Conservation (phyloP, 129 eudicot species). For the Daucus carota region DH1_v3.0 NC_030387.2:3585001-3585500, state of each 20-base stretch:
- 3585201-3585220: not conserved
- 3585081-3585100: not conserved
- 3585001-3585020: conserved; percentile 27
- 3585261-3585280: not conserved
- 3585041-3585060: conserved; percentile 42
- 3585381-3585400: too few relatives aligned
- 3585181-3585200: not conserved
- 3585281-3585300: too few relatives aligned
- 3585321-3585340: too few relatives aligned
- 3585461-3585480: too few relatives aligned
- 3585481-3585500: too few relatives aligned
- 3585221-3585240: not conserved
- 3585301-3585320: too few relatives aligned
- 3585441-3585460: too few relatives aligned
- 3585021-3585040: conserved; percentile 18
- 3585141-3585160: not conserved
- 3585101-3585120: not conserved
- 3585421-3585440: too few relatives aligned
- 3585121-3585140: too few relatives aligned
- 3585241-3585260: not conserved
- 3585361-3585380: too few relatives aligned
- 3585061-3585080: conserved; percentile 48
- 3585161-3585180: not conserved
- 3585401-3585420: too few relatives aligned
- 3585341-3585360: too few relatives aligned